Percentiles rank a stretch among this genome's conserved stretches.
Evolutionary conservation across 2,329 filamentous ascomycete species (phyloP).

Genomic region (Fusarium sp.): DNA sequence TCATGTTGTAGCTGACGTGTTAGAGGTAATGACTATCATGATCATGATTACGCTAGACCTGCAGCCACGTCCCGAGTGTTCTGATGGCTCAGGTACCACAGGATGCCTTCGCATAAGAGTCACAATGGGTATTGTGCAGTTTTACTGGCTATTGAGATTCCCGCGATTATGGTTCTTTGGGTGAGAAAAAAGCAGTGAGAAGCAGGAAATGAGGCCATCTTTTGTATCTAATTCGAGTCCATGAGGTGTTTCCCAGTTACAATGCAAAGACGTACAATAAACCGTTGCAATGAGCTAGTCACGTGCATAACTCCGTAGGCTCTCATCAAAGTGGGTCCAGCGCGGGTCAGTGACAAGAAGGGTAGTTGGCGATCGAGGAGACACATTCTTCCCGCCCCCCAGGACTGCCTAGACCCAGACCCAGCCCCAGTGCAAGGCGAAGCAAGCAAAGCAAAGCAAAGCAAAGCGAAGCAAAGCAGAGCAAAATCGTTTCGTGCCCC

Average conservation of each 20-base stretch:
- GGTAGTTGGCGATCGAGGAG: constrained; percentile 52
- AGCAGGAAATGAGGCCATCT: background rate
- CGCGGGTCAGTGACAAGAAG: constrained; percentile 43
- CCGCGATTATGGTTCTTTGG: background rate
- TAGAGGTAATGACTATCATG: constrained; percentile 8
- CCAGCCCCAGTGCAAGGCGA: constrained; percentile 34
- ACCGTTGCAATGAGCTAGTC: constrained; percentile 33
- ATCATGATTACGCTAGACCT: constrained; percentile 32
- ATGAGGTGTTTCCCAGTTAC: background rate
- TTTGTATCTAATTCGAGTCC: background rate
- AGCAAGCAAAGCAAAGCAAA: constrained; percentile 24
- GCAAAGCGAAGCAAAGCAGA: constrained; percentile 36
- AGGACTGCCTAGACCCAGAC: constrained; percentile 42
- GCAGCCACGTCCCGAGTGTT: constrained; percentile 22
- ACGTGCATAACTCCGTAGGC: constrained; percentile 50
- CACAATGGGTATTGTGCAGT: background rate
- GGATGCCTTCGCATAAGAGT: background rate
- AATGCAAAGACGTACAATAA: background rate
- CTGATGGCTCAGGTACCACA: background rate
- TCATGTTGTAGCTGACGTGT: background rate
- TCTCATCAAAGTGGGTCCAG: constrained; percentile 47
- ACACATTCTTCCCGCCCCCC: constrained; percentile 53
- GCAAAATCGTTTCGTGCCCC: constrained; percentile 35
- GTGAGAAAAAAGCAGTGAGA: background rate
- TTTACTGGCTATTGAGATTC: background rate